Evolutionary conservation across 2,329 filamentous ascomycete genomes (phyloP).

Genomic region (Calonectria pseudoreteaudii): DNA sequence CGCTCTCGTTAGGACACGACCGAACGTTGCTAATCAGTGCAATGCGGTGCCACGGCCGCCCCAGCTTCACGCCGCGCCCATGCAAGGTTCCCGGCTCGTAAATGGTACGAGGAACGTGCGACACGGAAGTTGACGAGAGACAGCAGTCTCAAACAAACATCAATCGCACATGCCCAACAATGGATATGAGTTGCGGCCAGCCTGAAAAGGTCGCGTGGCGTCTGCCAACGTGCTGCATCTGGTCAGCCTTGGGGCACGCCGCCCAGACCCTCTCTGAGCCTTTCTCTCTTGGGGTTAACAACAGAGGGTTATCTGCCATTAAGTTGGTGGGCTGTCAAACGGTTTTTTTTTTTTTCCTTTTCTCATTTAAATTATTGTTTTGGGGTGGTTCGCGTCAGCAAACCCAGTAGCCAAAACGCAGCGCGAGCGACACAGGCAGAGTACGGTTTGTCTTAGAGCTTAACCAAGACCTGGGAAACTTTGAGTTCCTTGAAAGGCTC

Average conservation of each 20-base stretch:
- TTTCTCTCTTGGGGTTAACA: background rate
- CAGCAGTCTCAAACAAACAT: background rate
- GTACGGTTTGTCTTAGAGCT: background rate
- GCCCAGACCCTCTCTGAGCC: background rate
- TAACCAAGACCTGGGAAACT: background rate
- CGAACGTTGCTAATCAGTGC: slow-evolving; percentile 7
- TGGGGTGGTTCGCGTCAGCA: background rate
- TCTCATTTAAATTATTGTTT: too few relatives aligned
- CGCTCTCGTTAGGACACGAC: background rate
- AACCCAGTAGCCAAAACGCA: background rate
- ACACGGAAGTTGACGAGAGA: slow-evolving; percentile 1
- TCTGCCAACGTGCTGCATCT: background rate
- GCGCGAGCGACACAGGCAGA: background rate
- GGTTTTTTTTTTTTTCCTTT: background rate
- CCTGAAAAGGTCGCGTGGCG: background rate
- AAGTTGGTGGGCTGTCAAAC: background rate
- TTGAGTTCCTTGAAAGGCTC: background rate
- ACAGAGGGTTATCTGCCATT: background rate
- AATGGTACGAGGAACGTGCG: background rate
- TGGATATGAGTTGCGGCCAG: background rate
- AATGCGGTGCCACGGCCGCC: slow-evolving; percentile 7
- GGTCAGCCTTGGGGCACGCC: background rate
- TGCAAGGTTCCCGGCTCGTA: slow-evolving; percentile 18
- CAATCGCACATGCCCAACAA: background rate
- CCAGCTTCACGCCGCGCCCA: slow-evolving; percentile 13